phyloP scores from a whole-genome alignment of 2,329 filamentous ascomycete species.

The Hysterium pulicare region DNA sequence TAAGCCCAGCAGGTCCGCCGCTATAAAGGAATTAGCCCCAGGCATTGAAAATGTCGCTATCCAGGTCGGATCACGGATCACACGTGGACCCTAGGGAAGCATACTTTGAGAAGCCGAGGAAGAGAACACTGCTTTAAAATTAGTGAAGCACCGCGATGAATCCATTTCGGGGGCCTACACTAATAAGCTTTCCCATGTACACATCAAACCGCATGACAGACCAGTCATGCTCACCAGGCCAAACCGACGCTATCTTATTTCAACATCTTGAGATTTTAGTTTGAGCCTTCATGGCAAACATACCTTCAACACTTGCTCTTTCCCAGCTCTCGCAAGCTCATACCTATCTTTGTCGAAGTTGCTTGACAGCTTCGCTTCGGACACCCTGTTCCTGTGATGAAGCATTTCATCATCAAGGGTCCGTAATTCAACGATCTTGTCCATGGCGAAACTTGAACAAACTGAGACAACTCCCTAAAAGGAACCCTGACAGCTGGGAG shows the following conservation, averaged over 20 bases:
- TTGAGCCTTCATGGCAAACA: too few relatives aligned
- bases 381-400: conserved; percentile 18
- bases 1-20: conserved; percentile 35
- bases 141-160: not conserved
- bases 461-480: not conserved
- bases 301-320: conserved; percentile 36
- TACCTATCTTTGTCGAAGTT: conserved; percentile 31
- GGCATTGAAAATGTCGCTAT: not conserved
- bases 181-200: conserved; percentile 37
- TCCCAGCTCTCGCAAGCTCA: conserved; percentile 34
- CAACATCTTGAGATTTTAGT: not conserved
- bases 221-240: conserved; percentile 36
- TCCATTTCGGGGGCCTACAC: too few relatives aligned
- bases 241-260: conserved; percentile 29
- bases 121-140: conserved; percentile 24
- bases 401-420: conserved; percentile 23
- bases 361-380: conserved; percentile 20
- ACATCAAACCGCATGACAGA: conserved; percentile 36
- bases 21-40: conserved; percentile 12
- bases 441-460: conserved; percentile 16
- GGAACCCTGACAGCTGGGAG: not conserved
- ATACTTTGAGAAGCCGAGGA: conserved; percentile 35
- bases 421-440: conserved; percentile 28
- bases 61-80: not conserved
- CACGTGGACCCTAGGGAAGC: conserved; percentile 1